phyloP scores from a whole-genome alignment of 805 yeast species.

The Metschnikowia arizonensis region DNA sequence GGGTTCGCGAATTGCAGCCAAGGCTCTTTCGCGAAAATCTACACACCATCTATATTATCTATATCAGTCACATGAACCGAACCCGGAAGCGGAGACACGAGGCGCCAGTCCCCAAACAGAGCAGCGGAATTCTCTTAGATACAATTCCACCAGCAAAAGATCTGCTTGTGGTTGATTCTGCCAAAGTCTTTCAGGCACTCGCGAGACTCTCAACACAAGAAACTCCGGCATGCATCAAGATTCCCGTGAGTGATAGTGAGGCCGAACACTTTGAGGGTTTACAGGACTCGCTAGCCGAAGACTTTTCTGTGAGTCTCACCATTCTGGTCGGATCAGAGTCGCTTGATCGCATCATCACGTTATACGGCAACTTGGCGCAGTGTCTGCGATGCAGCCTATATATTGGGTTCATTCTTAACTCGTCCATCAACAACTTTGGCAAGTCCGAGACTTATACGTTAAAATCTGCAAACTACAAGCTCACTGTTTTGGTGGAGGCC shows the following conservation, averaged over 20 bases:
- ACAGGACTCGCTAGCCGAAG: conserved; percentile 19
- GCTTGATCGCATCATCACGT: conserved; percentile 29
- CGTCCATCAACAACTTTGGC: conserved; percentile 26
- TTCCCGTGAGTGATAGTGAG: conserved; percentile 25
- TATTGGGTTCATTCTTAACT: conserved; percentile 24
- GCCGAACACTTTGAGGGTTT: conserved; percentile 22
- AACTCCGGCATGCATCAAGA: conserved; percentile 16
- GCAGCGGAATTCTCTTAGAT: neutral
- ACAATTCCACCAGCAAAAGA: neutral
- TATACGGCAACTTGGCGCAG: conserved; percentile 25
- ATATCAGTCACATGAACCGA: neutral
- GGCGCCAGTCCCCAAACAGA: neutral
- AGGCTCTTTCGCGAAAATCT: neutral
- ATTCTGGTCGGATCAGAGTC: conserved; percentile 1
- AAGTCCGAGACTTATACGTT: conserved; percentile 26
- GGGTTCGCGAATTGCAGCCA: conserved; percentile 2
- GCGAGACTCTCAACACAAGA: conserved; percentile 14
- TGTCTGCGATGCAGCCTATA: conserved; percentile 26
- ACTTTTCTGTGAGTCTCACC: neutral
- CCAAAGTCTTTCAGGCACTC: conserved; percentile 25
- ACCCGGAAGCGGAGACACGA: conserved; percentile 10
- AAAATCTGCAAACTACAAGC: conserved; percentile 28
- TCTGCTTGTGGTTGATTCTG: conserved; percentile 20
- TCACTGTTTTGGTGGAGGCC: conserved; percentile 14
- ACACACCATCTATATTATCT: neutral